A percentile compares a stretch with the other conserved stretches of the same genome.
Evolutionary conservation across 768 basidiomycete species (phyloP).

Genomic region (Trametes maxima): DNA sequence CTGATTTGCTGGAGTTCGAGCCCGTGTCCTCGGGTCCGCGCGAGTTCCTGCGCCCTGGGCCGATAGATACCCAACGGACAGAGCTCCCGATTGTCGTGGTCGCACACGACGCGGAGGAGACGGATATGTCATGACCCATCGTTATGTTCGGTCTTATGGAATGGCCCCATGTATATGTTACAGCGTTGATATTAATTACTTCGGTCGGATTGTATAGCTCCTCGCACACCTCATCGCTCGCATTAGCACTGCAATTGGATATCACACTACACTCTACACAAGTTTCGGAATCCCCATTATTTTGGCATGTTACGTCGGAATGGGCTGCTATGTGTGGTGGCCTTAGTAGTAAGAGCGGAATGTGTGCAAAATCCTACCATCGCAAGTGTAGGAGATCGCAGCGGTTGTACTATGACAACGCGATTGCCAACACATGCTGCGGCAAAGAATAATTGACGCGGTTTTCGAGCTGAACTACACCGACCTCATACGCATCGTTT

Average conservation of each 20-base stretch:
- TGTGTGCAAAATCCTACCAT: too few species aligned
- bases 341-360: too few species aligned
- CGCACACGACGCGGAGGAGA: not conserved
- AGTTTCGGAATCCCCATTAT: too few species aligned
- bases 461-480: too few species aligned
- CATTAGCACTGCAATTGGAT: slow-evolving; percentile 9
- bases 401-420: too few species aligned
- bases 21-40: not conserved
- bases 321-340: too few species aligned
- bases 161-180: slow-evolving; percentile 16
- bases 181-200: slow-evolving; percentile 16
- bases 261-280: not conserved
- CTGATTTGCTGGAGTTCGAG: not conserved
- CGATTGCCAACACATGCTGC: too few species aligned
- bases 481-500: too few species aligned
- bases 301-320: too few species aligned
- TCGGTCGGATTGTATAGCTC: slow-evolving; percentile 1
- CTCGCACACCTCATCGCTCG: slow-evolving; percentile 3
- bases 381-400: too few species aligned
- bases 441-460: too few species aligned
- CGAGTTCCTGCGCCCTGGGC: not conserved
- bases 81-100: not conserved
- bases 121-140: slow-evolving; percentile 17
- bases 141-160: not conserved
- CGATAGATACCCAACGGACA: slow-evolving; percentile 19